A percentile compares a stretch with the other conserved stretches of the same genome.
phyloP scores from a whole-genome alignment of 73 alveolate species.

The Paramecium caudatum region DNA sequence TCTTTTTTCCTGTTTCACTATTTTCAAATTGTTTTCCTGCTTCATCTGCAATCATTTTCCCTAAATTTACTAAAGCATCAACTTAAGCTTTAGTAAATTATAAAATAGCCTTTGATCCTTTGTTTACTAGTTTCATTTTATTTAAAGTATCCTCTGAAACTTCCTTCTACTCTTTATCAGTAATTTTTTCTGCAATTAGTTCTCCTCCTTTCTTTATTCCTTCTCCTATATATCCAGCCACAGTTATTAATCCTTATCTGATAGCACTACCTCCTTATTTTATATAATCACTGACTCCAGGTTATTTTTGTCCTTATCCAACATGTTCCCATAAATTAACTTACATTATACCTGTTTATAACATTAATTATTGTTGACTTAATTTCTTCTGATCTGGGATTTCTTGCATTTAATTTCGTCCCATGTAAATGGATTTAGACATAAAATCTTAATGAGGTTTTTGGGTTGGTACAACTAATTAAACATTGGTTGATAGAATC shows the following conservation, averaged over 20 bases:
- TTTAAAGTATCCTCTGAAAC: slow-evolving; percentile 14
- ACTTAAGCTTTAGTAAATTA: slow-evolving; percentile 53
- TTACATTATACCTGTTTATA: neutral
- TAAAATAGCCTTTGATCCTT: slow-evolving; percentile 51
- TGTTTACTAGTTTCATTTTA: slow-evolving; percentile 17
- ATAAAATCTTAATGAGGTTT: slow-evolving; percentile 21
- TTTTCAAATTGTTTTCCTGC: slow-evolving; percentile 47
- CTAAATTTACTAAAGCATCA: slow-evolving; percentile 38
- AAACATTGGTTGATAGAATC: neutral
- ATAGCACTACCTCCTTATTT: slow-evolving; percentile 52
- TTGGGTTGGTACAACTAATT: neutral
- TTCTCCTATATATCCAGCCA: slow-evolving; percentile 36
- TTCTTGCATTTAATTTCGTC: neutral
- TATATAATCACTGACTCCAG: slow-evolving; percentile 31
- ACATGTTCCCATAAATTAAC: slow-evolving; percentile 67
- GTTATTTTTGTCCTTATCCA: slow-evolving; percentile 36
- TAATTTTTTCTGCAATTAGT: slow-evolving; percentile 21
- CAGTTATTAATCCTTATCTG: slow-evolving; percentile 59
- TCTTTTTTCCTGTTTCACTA: slow-evolving; percentile 49
- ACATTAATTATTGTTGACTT: neutral
- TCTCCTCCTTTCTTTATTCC: slow-evolving; percentile 64
- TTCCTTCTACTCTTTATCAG: slow-evolving; percentile 33
- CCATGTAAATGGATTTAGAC: slow-evolving; percentile 19
- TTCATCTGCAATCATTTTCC: slow-evolving; percentile 53
- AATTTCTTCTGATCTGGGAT: neutral